Evolutionary conservation across 163 green algal species (phyloP).

Genomic region (Trebouxiophyceae sp.): DNA sequence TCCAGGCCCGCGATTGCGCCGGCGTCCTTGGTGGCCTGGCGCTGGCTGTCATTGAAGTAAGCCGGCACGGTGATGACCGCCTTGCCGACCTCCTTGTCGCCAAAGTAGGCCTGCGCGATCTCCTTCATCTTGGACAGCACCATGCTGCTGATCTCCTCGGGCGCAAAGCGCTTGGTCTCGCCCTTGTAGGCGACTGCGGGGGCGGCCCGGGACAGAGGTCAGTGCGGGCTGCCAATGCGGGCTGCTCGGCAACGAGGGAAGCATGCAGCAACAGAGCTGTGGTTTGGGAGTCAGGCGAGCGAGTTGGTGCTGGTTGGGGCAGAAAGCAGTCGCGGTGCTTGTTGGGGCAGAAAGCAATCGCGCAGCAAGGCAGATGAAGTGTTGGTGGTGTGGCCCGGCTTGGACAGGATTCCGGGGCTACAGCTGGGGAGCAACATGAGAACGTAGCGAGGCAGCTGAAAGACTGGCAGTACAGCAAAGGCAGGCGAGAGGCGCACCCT

Average conservation of each 20-base stretch:
- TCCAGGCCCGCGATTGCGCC: conserved; percentile 47
- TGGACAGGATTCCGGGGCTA: background rate
- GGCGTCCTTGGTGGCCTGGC: conserved; percentile 72
- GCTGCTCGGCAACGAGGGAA: too few relatives aligned
- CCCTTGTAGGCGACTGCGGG: conserved; percentile 65
- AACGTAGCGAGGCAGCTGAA: background rate
- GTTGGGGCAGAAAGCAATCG: background rate
- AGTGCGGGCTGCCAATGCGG: too few relatives aligned
- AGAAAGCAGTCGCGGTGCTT: background rate
- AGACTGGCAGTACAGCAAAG: background rate
- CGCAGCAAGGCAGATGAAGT: too few relatives aligned
- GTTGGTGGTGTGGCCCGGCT: too few relatives aligned
- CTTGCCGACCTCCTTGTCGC: conserved; percentile 64
- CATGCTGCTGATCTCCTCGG: conserved; percentile 64
- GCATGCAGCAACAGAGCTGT: too few relatives aligned
- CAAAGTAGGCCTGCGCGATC: conserved; percentile 71
- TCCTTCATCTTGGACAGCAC: conserved; percentile 88
- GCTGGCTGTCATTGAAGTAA: conserved; percentile 95
- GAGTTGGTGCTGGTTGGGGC: background rate
- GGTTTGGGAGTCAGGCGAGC: background rate
- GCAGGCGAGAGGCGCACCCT: conserved; percentile 33
- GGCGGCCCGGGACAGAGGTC: background rate
- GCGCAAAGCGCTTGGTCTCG: conserved; percentile 68
- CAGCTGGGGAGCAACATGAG: background rate
- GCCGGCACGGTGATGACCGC: conserved; percentile 91